phyloP scores from a whole-genome alignment of 1,284 basidiomycete species.

The Cutaneotrichosporon arboriforme region DNA sequence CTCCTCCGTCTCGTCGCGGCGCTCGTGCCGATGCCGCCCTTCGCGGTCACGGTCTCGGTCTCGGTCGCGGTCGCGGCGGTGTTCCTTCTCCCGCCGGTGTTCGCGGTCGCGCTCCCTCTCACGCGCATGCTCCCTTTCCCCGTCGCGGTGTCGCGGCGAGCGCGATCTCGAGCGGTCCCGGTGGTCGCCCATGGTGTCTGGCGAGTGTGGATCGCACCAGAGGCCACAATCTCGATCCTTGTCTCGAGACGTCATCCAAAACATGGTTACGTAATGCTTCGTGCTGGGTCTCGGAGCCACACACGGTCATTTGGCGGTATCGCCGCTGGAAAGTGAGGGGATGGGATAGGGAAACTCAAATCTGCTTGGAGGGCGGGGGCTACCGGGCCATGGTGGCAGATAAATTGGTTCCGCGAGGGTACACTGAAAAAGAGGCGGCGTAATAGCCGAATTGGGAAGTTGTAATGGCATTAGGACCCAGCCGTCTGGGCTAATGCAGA shows the following conservation, averaged over 20 bases:
- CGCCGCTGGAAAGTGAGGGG: background rate
- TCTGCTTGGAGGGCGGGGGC: too few species aligned
- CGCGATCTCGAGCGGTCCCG: conserved; percentile 1
- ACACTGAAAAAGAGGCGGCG: too few species aligned
- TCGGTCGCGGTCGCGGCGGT: background rate
- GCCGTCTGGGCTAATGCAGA: too few species aligned
- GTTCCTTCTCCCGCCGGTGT: background rate
- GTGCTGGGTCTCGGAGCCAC: background rate
- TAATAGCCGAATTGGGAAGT: too few species aligned
- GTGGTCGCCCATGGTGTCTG: conserved; percentile 1
- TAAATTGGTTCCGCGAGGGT: too few species aligned
- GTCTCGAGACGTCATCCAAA: background rate
- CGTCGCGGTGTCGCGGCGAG: background rate
- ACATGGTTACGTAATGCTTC: background rate
- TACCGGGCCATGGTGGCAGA: too few species aligned
- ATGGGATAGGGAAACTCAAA: too few species aligned
- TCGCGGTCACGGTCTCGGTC: conserved; percentile 1
- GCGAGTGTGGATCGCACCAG: background rate
- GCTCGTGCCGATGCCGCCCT: conserved; percentile 1
- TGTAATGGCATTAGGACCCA: too few species aligned
- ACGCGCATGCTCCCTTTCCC: background rate
- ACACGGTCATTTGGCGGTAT: background rate
- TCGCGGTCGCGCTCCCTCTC: background rate
- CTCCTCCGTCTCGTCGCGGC: conserved; percentile 19
- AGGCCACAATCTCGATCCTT: background rate